These are phyloP conservation scores for Wickerhamiella vanderwaltii DNA, from an alignment of 805 yeast genomes.

Conservation along the genomic window DNA sequence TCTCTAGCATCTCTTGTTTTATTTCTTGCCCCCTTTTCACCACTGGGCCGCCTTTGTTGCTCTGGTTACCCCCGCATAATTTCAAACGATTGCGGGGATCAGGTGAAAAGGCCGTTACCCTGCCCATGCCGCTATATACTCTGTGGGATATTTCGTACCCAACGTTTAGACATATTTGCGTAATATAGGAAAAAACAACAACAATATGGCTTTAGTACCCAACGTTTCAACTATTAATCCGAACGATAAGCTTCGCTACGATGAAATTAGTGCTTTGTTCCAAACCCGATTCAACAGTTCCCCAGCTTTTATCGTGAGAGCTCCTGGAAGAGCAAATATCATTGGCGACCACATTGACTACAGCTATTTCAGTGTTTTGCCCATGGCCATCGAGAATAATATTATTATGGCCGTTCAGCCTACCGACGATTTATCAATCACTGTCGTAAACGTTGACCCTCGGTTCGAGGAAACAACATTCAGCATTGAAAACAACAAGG, in stretches of 20 bases:
- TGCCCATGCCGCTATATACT: too few species aligned
- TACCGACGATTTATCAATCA: slow-evolving; percentile 22
- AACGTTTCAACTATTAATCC: not conserved
- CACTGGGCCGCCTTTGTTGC: too few species aligned
- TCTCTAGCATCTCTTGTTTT: not conserved
- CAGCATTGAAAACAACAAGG: slow-evolving; percentile 19
- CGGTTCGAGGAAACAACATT: slow-evolving; percentile 19
- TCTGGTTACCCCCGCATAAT: too few species aligned
- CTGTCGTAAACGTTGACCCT: slow-evolving; percentile 29
- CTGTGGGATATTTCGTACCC: not conserved
- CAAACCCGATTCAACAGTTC: not conserved
- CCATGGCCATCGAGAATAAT: slow-evolving; percentile 60
- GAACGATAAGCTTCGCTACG: not conserved
- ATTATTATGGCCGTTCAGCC: slow-evolving; percentile 38
- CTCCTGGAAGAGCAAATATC: slow-evolving; percentile 67
- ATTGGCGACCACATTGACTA: slow-evolving; percentile 71
- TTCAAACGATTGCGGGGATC: too few species aligned
- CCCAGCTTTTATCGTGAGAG: slow-evolving; percentile 42
- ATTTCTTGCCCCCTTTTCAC: too few species aligned
- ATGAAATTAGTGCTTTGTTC: not conserved
- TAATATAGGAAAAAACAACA: too few species aligned
- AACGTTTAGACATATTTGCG: too few species aligned
- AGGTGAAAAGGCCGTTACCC: too few species aligned
- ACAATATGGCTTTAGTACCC: slow-evolving; percentile 5
- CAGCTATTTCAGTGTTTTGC: slow-evolving; percentile 52